A percentile compares a stretch with the other conserved stretches of the same genome.
Conservation (phyloP, 73 alveolate genomes). For the Paraurostyla sp. region DNA sequence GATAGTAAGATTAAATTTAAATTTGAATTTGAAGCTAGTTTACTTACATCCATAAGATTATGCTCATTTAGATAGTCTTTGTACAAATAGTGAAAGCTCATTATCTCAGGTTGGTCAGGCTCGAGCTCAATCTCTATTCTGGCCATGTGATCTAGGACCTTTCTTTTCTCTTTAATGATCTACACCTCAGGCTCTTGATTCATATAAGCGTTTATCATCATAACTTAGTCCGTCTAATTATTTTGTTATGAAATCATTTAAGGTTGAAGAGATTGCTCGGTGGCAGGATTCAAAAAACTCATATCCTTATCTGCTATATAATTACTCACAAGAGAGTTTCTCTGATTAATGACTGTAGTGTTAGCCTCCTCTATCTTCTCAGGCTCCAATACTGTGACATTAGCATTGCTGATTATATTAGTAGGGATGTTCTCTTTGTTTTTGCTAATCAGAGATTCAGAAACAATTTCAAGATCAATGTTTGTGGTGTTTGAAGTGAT, state of each 20-base stretch:
- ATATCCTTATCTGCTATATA: too few relatives aligned
- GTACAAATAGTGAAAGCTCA: conserved; percentile 37
- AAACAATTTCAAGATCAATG: neutral
- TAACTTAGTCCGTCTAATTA: too few relatives aligned
- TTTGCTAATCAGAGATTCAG: neutral
- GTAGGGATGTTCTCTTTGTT: neutral
- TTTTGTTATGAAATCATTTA: too few relatives aligned
- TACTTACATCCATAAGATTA: conserved; percentile 37
- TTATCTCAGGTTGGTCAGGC: conserved; percentile 22
- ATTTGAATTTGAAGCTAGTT: neutral
- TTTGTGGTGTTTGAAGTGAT: neutral
- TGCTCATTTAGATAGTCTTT: conserved; percentile 13
- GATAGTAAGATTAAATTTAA: neutral
- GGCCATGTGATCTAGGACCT: conserved; percentile 39
- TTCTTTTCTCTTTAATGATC: neutral
- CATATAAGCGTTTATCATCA: too few relatives aligned
- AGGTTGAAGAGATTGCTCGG: too few relatives aligned
- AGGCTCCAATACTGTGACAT: too few relatives aligned
- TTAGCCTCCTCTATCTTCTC: too few relatives aligned
- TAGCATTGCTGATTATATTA: too few relatives aligned
- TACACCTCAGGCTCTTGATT: too few relatives aligned
- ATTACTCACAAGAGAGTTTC: too few relatives aligned
- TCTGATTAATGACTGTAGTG: too few relatives aligned
- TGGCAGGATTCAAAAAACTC: too few relatives aligned
- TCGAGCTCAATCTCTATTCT: conserved; percentile 4